A percentile compares a stretch with the other conserved stretches of the same genome.
phyloP scores from a whole-genome alignment of 192 early-diverging fungal genomes.

The Pilaira anomala region DNA sequence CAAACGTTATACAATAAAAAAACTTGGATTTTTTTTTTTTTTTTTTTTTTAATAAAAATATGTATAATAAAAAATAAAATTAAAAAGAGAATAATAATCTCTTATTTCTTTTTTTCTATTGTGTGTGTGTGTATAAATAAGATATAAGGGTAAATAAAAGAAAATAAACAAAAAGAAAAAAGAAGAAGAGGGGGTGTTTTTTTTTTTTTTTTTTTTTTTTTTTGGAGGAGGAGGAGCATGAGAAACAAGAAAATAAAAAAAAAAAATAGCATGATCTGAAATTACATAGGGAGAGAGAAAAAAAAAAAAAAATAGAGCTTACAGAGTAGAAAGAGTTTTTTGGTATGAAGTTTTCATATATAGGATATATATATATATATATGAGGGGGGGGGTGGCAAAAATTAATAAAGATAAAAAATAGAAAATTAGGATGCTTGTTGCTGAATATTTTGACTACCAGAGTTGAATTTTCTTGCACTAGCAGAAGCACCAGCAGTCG shows the following conservation, averaged over 20 bases:
- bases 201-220: too few species aligned
- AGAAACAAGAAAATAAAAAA: not conserved
- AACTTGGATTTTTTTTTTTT: too few species aligned
- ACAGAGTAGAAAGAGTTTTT: too few species aligned
- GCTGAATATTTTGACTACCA: slow-evolving; percentile 3
- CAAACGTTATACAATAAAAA: not conserved
- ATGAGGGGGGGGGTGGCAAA: not conserved
- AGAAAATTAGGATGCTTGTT: slow-evolving; percentile 2
- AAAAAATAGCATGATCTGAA: not conserved
- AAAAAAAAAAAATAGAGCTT: not conserved
- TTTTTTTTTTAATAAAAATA: too few species aligned
- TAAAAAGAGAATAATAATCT: not conserved
- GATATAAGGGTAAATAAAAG: not conserved
- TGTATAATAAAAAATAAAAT: not conserved
- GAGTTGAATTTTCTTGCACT: slow-evolving; percentile 10
- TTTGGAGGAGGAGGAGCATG: too few species aligned
- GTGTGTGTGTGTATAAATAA: not conserved
- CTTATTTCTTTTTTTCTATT: not conserved
- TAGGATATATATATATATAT: not conserved
- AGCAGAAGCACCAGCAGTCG: not conserved
- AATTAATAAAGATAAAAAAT: slow-evolving; percentile 2
- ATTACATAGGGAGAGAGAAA: not conserved
- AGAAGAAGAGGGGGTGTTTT: not conserved
- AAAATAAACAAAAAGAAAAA: slow-evolving; percentile 2
- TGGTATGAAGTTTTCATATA: not conserved